These are phyloP conservation scores for Coemansia guatemalensis DNA, from an alignment of 192 early-diverging fungal genomes.

Conservation along the genomic window DNA sequence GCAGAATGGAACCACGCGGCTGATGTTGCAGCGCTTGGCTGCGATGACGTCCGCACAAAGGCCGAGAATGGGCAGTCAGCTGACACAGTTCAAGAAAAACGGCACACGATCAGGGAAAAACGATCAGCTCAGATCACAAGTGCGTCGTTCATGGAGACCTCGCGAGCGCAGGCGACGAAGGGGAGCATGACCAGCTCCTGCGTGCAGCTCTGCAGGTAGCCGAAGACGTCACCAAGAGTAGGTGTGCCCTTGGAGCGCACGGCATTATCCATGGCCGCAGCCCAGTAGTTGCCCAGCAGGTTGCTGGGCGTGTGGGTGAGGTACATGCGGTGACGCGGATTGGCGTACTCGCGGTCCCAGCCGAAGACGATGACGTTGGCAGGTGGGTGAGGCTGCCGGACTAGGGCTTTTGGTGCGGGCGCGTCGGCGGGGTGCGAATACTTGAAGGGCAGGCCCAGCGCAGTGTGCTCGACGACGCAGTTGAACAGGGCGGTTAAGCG, in stretches of 20 bases:
- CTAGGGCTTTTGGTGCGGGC: conserved; percentile 19
- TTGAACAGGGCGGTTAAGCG: conserved; percentile 76
- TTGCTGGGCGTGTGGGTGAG: conserved; percentile 65
- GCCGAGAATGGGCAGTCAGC: not conserved
- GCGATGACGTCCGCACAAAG: not conserved
- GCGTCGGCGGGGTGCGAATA: conserved; percentile 49
- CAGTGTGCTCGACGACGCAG: conserved; percentile 68
- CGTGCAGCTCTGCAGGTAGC: conserved; percentile 28
- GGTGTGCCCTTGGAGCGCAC: conserved; percentile 31
- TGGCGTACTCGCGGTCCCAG: conserved; percentile 67
- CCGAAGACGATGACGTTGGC: conserved; percentile 56
- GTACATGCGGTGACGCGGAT: conserved; percentile 68
- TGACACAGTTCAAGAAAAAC: not conserved
- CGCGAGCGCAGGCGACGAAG: conserved; percentile 51
- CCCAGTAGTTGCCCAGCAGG: conserved; percentile 67
- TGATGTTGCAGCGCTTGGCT: conserved; percentile 1
- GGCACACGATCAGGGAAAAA: not conserved
- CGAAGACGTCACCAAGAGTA: conserved; percentile 57
- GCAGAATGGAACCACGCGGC: not conserved
- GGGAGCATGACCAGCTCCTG: conserved; percentile 49
- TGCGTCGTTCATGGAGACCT: conserved; percentile 50
- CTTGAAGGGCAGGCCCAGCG: conserved; percentile 62
- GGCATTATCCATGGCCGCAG: conserved; percentile 60
- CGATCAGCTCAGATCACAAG: conserved; percentile 29
- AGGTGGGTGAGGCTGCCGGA: too few relatives aligned